Evolutionary conservation across 1,284 basidiomycete genomes (phyloP), one percentile per base, ranked within the genome.

Genomic region (Xerocomus amazonicus): DNA sequence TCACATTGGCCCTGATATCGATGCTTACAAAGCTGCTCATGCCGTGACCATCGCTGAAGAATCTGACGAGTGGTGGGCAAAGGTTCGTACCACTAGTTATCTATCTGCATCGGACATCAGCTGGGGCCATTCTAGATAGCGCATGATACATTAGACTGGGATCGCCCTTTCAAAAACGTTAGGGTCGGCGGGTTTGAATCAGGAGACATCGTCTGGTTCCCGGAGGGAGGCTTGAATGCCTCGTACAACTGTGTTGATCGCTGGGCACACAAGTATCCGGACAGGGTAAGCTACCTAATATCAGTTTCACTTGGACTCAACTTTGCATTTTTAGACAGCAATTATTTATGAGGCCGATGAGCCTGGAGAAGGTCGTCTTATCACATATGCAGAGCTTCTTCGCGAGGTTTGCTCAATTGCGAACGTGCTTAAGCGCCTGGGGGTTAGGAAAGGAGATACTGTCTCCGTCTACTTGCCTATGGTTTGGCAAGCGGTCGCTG

Each of bases 331-430:
- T 28, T 32, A 81, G 88, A 83, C 87, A 23, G 96, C 96, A 42
- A 97, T 99, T 74, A 96, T 99, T 73, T 99, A 96, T 76, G 96
- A 99, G 71, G 95, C 93, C 4, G 97, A 99, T 63, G 96, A 98
- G 71, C 91, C 94, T 1, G 83, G 80, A 50, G 80, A 93, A 55
- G 88, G 91, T 50, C 70, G 81, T 54, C 78, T 87, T 53, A 79
- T 98, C 67, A 78, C 84, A 37, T 98, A 92, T 68, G 77, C 79
- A 16, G 83, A 97, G 70, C 88, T 99, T 52, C 82, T 98, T 50
- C 84, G 83, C 56, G 91, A 97, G 69, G 93, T 97, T 38, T 96
- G 83, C 73, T 76, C 81, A 52, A 71, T 97, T 51, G 96, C 96
- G 52, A 97, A 98, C 61, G 92, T 97, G 17, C 87, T 99, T 71